Percentiles rank a stretch among this genome's conserved stretches.
Evolutionary conservation across 805 yeast genomes (phyloP).

Genomic region (Metschnikowia noctiluminum): DNA sequence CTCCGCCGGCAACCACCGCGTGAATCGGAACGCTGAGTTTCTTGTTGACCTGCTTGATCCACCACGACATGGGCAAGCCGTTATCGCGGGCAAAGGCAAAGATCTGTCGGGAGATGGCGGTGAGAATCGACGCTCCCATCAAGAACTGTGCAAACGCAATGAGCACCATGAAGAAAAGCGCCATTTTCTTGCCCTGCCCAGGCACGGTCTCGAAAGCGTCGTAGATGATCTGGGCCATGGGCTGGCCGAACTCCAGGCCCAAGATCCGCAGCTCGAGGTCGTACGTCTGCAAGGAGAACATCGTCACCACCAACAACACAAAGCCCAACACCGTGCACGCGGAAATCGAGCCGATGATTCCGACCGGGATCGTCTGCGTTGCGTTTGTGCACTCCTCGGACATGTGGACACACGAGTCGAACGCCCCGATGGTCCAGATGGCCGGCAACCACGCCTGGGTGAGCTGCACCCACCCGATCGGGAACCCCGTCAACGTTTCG

Average conservation of each 20-base stretch:
- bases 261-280: slow-evolving; percentile 23
- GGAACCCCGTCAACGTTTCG: slow-evolving; percentile 52
- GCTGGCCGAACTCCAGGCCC: slow-evolving; percentile 42
- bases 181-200: slow-evolving; percentile 54
- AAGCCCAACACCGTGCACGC: slow-evolving; percentile 60
- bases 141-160: slow-evolving; percentile 58
- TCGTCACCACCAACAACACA: slow-evolving; percentile 48
- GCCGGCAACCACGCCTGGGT: slow-evolving; percentile 54
- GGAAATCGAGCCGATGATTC: slow-evolving; percentile 57
- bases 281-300: slow-evolving; percentile 52
- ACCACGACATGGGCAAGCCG: slow-evolving; percentile 55
- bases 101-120: slow-evolving; percentile 65
- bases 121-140: slow-evolving; percentile 63
- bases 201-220: slow-evolving; percentile 43
- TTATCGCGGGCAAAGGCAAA: slow-evolving; percentile 78
- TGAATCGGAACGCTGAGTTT: slow-evolving; percentile 57
- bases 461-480: slow-evolving; percentile 53
- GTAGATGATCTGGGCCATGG: slow-evolving; percentile 60
- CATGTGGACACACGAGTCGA: slow-evolving; percentile 70
- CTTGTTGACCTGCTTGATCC: slow-evolving; percentile 55
- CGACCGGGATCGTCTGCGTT: slow-evolving; percentile 58
- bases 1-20: slow-evolving; percentile 50
- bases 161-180: slow-evolving; percentile 59
- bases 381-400: slow-evolving; percentile 68
- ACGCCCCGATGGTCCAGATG: slow-evolving; percentile 72